Evolutionary conservation across 768 basidiomycete genomes (phyloP).

Genomic region (Tulasnella sp.): DNA sequence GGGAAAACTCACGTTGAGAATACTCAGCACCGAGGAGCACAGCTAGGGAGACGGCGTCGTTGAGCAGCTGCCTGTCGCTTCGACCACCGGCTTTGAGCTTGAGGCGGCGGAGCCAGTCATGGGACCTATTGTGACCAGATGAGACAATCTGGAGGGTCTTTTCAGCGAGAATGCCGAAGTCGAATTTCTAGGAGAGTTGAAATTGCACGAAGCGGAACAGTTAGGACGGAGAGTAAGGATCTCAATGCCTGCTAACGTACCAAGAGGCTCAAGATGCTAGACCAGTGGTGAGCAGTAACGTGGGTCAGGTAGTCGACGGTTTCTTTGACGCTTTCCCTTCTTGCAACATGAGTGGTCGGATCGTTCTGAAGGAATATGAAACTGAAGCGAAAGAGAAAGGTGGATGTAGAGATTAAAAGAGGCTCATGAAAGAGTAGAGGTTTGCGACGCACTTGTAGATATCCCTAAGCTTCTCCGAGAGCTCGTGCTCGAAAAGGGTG

Average conservation of each 20-base stretch:
- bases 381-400: slow-evolving; percentile 46
- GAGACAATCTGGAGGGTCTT: slow-evolving; percentile 70
- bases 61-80: slow-evolving; percentile 64
- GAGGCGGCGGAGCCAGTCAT: slow-evolving; percentile 51
- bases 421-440: not conserved
- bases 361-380: slow-evolving; percentile 78
- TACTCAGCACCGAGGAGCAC: slow-evolving; percentile 70
- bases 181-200: slow-evolving; percentile 76
- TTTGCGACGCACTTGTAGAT: slow-evolving; percentile 30
- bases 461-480: slow-evolving; percentile 36
- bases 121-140: slow-evolving; percentile 62
- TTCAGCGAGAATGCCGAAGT: slow-evolving; percentile 64
- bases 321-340: slow-evolving; percentile 55
- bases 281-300: not conserved
- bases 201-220: slow-evolving; percentile 54
- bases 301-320: slow-evolving; percentile 4
- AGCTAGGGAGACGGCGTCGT: slow-evolving; percentile 71
- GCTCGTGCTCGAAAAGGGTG: slow-evolving; percentile 35
- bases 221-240: slow-evolving; percentile 47
- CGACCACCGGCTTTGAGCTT: slow-evolving; percentile 58
- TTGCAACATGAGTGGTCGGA: slow-evolving; percentile 58
- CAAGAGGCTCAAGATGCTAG: not conserved
- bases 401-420: not conserved
- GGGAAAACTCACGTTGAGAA: slow-evolving; percentile 59
- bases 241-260: not conserved